Base-by-base conservation (phyloP, 1,284 basidiomycete genomes). In the Rhodotorula sp. region DNA sequence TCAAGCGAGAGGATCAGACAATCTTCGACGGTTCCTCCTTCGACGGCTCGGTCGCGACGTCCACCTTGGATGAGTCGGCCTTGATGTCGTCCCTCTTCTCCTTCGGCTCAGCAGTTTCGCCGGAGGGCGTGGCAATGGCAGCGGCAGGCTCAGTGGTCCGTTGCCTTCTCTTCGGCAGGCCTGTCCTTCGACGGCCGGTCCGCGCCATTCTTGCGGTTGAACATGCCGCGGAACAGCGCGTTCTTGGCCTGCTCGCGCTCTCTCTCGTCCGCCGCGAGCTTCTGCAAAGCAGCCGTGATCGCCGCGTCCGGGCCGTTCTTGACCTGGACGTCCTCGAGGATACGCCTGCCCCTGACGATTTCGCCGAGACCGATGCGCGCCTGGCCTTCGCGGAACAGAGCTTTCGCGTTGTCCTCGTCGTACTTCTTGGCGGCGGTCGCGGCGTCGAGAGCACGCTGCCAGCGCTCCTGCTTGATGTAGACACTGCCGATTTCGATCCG, bases 321-420 rank as follows among this genome's bases (percentile, higher is more conserved):
- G 55, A 63, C 64, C 44, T 70, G 61, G 3, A 74, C 47, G 18
- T 70, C 59, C n/a, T 62, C 40, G 22, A 74, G 52, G 40, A 62
- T 31, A 44, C n/a, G 34, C 37, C 30, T 18, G 47, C 56, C 47
- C n/a, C 6, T 7, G 24, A 48, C 11, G 52, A 66, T 26, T 50
- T 67, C 52, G 48, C 70, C 70, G 22, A 72, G 50, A 3, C 68
- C 70, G 53, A 72, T 66, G 28, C 61, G 60, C 10, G 70, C 73
- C 51, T 74, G 73, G 8, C 64, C 73, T 50, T 68, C 66, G 30
- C 73, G 67, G 53, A 70, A 72, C 18, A 34, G 37, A 3, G 70
- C 73, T 31, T 72, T 69, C 13, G 56, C n/a, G 52, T 67, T 67
- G 31, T 56, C 59, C 71, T 64, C 60, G n/a, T 74, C 68, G 20